Evolutionary conservation across 345 rosid genomes (phyloP), one percentile per base, ranked within the genome.

Genomic region (Litchi chinensis): DNA sequence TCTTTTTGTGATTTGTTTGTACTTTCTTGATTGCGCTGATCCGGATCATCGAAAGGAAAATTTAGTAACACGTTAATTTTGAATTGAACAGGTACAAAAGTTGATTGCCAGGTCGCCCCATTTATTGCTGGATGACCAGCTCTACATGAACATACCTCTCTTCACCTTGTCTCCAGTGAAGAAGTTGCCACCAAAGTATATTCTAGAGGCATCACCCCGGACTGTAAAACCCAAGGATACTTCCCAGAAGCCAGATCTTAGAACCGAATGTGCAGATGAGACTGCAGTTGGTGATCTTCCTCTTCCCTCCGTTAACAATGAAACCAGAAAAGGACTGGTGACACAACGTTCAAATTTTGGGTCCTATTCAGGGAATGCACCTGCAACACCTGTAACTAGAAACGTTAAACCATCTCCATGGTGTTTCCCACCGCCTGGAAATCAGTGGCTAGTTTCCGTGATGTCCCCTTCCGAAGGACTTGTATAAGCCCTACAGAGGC

Each of bases 401-500:
- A 85, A 87, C 64, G 18, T 70, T 64, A 67, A 80, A 66, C 76
- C 75, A 57, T 64, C 83, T 68, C 80, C 86, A 26, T 90, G 86
- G 88, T 84, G 83, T 77, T 87, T 85, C 84, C 85, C 86, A 21
- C 81, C 91, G 6, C 70, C 88, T 77, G 97, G 90, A 74, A 86
- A 79, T 80, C 97, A 92, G 79, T 92, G 97, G 97, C 74, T 94
- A 80, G 87, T 91, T 77, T 95, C 97, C 26, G 87, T 92, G 24
- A 88, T 91, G 86, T 88, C 98, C 63, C 95, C 91, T 24, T 90
- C 95, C 22, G 95, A 94, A 83, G 98, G 98, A 73, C 86, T 92
- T 54, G 84, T 92, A 52, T 82, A 94, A 92, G 88, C 97, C 98
- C 8, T 92, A 86, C 77, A 28, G 85, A 8, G 89, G 90, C 32